Base-by-base conservation (phyloP, 169 alveolate species). In the Plasmodium gonderi region DNA sequence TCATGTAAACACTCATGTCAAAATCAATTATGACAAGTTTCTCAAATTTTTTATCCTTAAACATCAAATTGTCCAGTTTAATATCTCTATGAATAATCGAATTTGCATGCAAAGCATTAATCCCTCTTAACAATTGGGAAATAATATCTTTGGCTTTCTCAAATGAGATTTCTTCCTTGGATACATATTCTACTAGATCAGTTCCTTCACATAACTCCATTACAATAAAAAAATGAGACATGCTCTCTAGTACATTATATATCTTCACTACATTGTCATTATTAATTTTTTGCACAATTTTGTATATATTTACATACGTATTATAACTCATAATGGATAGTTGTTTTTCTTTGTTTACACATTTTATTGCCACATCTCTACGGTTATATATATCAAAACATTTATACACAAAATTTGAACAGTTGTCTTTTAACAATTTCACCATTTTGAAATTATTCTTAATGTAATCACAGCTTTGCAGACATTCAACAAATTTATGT, bases 191-290 rank as follows among this genome's bases (percentile, higher is more conserved):
- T 29, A 85, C 92, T 31, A 85, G 79, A 78, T 85, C 92, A 12
- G 79, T 74, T n/a, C 92, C 92, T 75, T 85, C 92, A 54, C 92
- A 85, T 38, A 75, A 54, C 14, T 85, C 92, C 92, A 85, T 85
- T 7, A 85, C 78, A 42, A 85, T 85, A 75, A 85, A 85, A 23
- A 85, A 85, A 60, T 85, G 92, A 12, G 79, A 74, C 7, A 65
- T 44, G 20, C 68, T 75, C 79, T 85, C 92, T 67, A 85, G 44
- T 20, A 85, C 72, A 54, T 85, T 76, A 85, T 85, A 85, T 40
- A 85, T 85, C 79, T 85, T 85, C 29, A 85, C 51, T 20, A 85
- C 79, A 85, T 85, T 72, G 7, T 75, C 87, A 33, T 85, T 85
- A 9, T 75, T 76, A 31, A 85, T 85, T 5, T 76, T 85, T 65